These are phyloP conservation scores for Boletus vermiculosoides DNA, from an alignment of 768 basidiomycete species.

Conservation along the genomic window DNA sequence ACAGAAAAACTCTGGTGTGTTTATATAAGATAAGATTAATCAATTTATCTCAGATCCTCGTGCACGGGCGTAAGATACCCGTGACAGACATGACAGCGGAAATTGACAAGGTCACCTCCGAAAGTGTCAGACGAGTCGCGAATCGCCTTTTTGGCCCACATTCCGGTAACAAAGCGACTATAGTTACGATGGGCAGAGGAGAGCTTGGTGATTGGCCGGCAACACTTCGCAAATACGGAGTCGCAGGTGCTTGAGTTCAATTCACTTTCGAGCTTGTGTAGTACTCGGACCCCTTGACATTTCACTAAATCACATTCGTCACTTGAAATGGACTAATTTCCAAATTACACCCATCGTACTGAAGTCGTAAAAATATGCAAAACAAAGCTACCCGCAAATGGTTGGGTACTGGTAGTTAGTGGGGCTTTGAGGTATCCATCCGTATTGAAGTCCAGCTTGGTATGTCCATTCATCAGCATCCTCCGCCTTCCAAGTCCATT, in stretches of 20 bases:
- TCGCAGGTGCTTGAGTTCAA: constrained; percentile 37
- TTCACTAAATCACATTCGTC: not conserved
- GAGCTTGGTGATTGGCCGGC: constrained; percentile 67
- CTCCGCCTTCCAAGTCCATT: constrained; percentile 87
- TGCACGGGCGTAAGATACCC: constrained; percentile 82
- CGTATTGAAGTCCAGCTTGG: constrained; percentile 71
- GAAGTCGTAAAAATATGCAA: not conserved
- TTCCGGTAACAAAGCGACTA: constrained; percentile 64
- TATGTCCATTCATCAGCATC: constrained; percentile 89
- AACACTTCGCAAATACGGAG: constrained; percentile 67
- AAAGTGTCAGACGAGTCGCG: constrained; percentile 75
- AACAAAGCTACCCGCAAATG: constrained; percentile 49
- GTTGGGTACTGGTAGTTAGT: constrained; percentile 51
- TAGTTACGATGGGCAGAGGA: constrained; percentile 82
- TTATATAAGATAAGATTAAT: constrained; percentile 4
- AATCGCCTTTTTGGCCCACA: constrained; percentile 67
- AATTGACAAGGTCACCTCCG: constrained; percentile 72
- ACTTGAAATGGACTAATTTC: not conserved
- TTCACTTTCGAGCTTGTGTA: not conserved
- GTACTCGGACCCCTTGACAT: not conserved
- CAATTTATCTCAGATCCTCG: constrained; percentile 56
- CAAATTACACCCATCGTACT: not conserved
- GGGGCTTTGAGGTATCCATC: constrained; percentile 78
- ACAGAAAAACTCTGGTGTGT: not conserved
- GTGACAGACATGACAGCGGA: constrained; percentile 88